These are phyloP conservation scores for Evansstolkia leycettana DNA, from an alignment of 495 filamentous ascomycete species.

Conservation along the genomic window DNA sequence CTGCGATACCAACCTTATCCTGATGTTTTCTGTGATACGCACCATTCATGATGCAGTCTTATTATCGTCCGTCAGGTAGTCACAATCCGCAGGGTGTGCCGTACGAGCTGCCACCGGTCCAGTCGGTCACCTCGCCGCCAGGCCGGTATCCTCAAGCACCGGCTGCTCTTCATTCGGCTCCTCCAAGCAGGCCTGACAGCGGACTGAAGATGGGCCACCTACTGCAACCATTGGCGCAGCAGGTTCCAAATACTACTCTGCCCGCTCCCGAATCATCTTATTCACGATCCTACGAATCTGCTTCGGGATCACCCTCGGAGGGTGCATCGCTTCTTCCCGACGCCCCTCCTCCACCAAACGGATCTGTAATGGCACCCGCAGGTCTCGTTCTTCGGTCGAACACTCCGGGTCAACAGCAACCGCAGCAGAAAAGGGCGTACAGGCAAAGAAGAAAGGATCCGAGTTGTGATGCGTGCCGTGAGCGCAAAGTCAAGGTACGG, in stretches of 20 bases:
- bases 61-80: slow-evolving; percentile 1
- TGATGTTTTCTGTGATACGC: too few relatives aligned
- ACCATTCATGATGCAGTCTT: slow-evolving; percentile 1
- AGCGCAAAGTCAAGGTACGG: slow-evolving; percentile 92
- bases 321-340: slow-evolving; percentile 20
- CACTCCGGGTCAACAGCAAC: slow-evolving; percentile 24
- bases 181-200: slow-evolving; percentile 31
- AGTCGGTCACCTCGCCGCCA: slow-evolving; percentile 25
- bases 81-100: slow-evolving; percentile 10
- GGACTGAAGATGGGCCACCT: slow-evolving; percentile 34
- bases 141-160: slow-evolving; percentile 10
- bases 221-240: slow-evolving; percentile 26
- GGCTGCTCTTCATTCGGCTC: slow-evolving; percentile 27
- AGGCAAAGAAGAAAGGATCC: slow-evolving; percentile 91
- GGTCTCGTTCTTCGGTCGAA: slow-evolving; percentile 34
- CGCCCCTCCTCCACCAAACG: slow-evolving; percentile 18
- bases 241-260: slow-evolving; percentile 10
- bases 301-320: slow-evolving; percentile 29
- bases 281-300: slow-evolving; percentile 31
- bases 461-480: slow-evolving; percentile 93
- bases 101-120: slow-evolving; percentile 29
- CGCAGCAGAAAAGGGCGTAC: slow-evolving; percentile 81
- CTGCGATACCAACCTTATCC: too few relatives aligned
- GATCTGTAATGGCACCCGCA: slow-evolving; percentile 22
- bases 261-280: slow-evolving; percentile 22